A percentile compares a stretch with the other conserved stretches of the same genome.
Conservation (phyloP, 2,329 filamentous ascomycete species). For the Epichloe hybrida region DNA sequence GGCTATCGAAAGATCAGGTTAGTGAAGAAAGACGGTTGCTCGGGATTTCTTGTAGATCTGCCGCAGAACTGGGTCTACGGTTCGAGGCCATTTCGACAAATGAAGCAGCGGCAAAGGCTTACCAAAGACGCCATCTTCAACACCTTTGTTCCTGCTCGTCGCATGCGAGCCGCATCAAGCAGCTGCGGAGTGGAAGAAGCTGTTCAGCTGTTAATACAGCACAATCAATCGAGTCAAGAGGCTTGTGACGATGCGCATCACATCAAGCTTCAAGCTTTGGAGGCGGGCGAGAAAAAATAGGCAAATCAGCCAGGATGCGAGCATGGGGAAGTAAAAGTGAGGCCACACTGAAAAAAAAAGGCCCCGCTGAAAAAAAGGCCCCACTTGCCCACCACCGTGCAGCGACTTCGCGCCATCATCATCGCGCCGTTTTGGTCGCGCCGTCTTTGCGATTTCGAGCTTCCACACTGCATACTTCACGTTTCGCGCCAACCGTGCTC, state of each 20-base stretch:
- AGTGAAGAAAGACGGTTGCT: background rate
- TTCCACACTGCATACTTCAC: background rate
- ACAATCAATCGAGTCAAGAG: background rate
- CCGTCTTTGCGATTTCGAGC: background rate
- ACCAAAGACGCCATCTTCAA: slow-evolving; percentile 47
- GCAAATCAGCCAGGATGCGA: no score
- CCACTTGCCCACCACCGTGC: no score
- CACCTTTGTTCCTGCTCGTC: slow-evolving; percentile 15
- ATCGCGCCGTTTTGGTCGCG: background rate
- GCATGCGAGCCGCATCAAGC: slow-evolving; percentile 16
- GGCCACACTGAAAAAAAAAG: no score
- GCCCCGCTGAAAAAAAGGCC: no score
- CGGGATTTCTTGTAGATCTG: background rate
- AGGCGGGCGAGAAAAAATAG: no score
- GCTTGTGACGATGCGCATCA: no score
- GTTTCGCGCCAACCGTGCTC: background rate
- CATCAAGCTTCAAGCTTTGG: no score
- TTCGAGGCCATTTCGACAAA: no score
- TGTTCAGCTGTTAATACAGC: background rate
- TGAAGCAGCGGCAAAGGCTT: slow-evolving; percentile 12
- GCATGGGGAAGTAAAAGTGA: no score
- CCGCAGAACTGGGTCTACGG: background rate
- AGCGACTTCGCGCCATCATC: background rate
- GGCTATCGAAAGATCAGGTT: slow-evolving; percentile 35
- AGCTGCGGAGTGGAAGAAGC: background rate